Base-by-base conservation (phyloP, 2,329 filamentous ascomycete genomes). In the Coleophoma crateriformis region DNA sequence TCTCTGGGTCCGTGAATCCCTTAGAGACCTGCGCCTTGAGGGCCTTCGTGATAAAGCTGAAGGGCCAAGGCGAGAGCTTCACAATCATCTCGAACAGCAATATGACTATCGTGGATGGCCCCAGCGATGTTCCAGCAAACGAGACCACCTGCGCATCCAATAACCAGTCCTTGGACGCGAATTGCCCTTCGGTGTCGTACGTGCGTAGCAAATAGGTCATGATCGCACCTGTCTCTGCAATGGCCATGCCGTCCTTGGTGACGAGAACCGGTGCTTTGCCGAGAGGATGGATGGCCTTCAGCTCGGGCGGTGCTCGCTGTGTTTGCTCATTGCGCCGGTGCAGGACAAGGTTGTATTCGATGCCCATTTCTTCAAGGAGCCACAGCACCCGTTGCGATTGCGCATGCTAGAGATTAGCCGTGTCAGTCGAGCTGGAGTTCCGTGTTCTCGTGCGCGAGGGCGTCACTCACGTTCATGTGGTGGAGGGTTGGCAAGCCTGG, bases 191-290 rank as follows among this genome's bases (percentile, higher is more conserved):
- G 1, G 50, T 58, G 47, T 67, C 65, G 51, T 65, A 67, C 14
- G 57, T 64, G 3, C 57, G 50, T 27, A 68, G 57, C 13, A 68
- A 54, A 50, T 67, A 67, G 15, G 57, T 58, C 1, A 56, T 54
- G 19, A 68, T 65, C 13, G 61, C 60, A 17, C 57, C 47, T n/a
- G 56, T 58, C 50, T 68, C 66, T n/a, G 60, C 54, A 34, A 68
- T 56, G 7, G 56, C 47, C 27, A 57, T 48, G 2, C 59, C 61
- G 34, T 61, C 59, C n/a, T 53, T 50, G 19, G 63, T 62, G 38
- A 63, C 56, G 56, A 96, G 71, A 41, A 90, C 71, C 0, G 91
- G 91, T 1, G 88, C 89, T 65, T 95, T 95, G 56, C 91, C 91
- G 3, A 96, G 75, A 0, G 88, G 87, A 61, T 95, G 88, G 27